Conservation (phyloP, 768 basidiomycete genomes). For the Artomyces pyxidatus region DNA sequence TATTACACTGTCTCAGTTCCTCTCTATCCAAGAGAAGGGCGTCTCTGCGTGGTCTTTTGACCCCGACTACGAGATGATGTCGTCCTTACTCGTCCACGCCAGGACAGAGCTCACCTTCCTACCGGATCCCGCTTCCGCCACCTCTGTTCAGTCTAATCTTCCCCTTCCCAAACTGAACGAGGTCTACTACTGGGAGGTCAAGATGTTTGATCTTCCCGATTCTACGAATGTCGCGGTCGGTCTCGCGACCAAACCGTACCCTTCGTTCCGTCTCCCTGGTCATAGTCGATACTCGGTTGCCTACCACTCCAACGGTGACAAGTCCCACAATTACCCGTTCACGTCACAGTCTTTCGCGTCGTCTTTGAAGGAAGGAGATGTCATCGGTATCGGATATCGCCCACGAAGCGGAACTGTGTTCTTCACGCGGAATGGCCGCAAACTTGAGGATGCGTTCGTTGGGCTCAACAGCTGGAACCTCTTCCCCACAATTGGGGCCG, state of each 20-base stretch:
- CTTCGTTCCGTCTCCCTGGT: constrained; percentile 88
- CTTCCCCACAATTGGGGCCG: constrained; percentile 95
- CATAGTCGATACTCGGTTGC: constrained; percentile 82
- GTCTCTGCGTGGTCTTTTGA: constrained; percentile 99
- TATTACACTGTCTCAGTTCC: constrained; percentile 96
- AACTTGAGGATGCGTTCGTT: constrained; percentile 92
- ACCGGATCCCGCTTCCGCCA: constrained; percentile 89
- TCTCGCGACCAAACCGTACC: constrained; percentile 94
- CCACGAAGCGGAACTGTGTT: constrained; percentile 98
- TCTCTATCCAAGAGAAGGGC: constrained; percentile 98
- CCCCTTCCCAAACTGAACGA: constrained; percentile 97
- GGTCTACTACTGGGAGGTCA: constrained; percentile 99
- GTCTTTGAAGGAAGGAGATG: constrained; percentile 85
- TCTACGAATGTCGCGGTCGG: constrained; percentile 88
- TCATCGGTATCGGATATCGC: constrained; percentile 91
- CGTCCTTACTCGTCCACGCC: constrained; percentile 86
- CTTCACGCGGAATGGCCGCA: constrained; percentile 96
- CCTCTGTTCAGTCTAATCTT: constrained; percentile 93
- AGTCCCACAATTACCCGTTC: constrained; percentile 96
- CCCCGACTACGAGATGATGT: constrained; percentile 93
- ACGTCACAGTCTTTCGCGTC: constrained; percentile 79
- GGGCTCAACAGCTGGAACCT: constrained; percentile 88
- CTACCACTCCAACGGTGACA: constrained; percentile 95
- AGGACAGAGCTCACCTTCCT: constrained; percentile 98
- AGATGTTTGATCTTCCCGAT: constrained; percentile 94